A percentile compares a stretch with the other conserved stretches of the same genome.
Evolutionary conservation across 805 yeast genomes (phyloP).

Genomic region (Metschnikowia proteae): DNA sequence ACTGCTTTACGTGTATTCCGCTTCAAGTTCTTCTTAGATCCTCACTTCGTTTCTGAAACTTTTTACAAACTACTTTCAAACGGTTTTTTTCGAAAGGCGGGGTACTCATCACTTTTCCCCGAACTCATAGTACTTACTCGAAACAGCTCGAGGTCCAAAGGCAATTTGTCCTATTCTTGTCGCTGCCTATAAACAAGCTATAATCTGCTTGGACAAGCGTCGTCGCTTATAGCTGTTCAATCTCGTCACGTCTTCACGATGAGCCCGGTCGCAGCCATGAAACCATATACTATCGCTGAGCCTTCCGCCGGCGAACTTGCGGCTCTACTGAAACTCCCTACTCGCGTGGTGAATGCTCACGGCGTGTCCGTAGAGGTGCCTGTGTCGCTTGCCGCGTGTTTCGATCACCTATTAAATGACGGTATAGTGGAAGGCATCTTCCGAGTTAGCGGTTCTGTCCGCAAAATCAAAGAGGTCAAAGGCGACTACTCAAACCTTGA

Average conservation of each 20-base stretch:
- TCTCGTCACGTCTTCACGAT: neutral
- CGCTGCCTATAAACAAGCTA: too few relatives aligned
- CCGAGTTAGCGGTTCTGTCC: conserved; percentile 30
- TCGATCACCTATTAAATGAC: conserved; percentile 18
- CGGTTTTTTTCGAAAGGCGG: neutral
- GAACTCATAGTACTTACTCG: neutral
- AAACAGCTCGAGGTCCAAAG: neutral
- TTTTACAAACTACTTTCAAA: too few relatives aligned
- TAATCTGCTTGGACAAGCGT: too few relatives aligned
- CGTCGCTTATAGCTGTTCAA: too few relatives aligned
- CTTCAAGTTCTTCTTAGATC: neutral
- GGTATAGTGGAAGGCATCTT: conserved; percentile 28
- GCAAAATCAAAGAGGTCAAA: conserved; percentile 21
- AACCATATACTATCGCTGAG: neutral
- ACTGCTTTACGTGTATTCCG: neutral
- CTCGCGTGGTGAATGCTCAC: conserved; percentile 1
- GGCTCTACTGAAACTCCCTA: conserved; percentile 1
- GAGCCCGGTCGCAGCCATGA: neutral
- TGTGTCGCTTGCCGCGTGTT: conserved; percentile 20
- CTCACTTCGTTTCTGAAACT: neutral
- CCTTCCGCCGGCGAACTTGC: conserved; percentile 1
- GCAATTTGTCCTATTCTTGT: too few relatives aligned
- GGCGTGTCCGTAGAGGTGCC: conserved; percentile 15
- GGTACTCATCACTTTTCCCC: neutral
- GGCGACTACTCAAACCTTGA: conserved; percentile 17